Conservation (phyloP, 78 protist species). For the Isochrysis galbana region DNA sequence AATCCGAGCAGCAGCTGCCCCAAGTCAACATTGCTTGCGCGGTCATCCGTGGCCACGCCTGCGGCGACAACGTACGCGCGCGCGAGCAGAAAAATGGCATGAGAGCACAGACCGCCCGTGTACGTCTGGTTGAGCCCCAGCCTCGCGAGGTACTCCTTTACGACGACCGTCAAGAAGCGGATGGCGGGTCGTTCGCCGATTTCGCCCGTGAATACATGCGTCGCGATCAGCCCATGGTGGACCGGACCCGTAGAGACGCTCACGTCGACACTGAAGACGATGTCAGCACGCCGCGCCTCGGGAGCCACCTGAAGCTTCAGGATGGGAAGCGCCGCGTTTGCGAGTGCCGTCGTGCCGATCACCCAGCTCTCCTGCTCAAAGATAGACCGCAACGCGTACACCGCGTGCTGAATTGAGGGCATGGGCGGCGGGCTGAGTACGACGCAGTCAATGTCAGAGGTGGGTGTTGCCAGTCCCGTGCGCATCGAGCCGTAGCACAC, state of each 20-base stretch:
- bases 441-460: background rate
- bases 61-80: background rate
- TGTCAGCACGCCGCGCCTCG: background rate
- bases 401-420: background rate
- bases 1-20: background rate
- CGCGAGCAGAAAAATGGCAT: background rate
- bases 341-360: background rate
- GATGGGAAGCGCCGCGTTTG: background rate
- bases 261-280: background rate
- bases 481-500: background rate
- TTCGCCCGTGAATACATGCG: background rate
- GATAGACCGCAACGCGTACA: background rate
- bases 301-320: background rate
- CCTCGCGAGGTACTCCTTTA: background rate
- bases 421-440: background rate
- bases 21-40: background rate
- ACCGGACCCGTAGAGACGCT: background rate
- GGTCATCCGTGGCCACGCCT: background rate
- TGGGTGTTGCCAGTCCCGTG: background rate
- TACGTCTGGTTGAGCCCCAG: constrained; percentile 15
- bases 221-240: background rate
- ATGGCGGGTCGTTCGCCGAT: background rate
- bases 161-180: background rate
- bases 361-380: background rate
- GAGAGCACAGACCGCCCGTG: constrained; percentile 1